Evolutionary conservation across 164 flowering plant genomes (phyloP), one percentile per base, ranked within the genome.

Genomic region (Akebia trifoliata): DNA sequence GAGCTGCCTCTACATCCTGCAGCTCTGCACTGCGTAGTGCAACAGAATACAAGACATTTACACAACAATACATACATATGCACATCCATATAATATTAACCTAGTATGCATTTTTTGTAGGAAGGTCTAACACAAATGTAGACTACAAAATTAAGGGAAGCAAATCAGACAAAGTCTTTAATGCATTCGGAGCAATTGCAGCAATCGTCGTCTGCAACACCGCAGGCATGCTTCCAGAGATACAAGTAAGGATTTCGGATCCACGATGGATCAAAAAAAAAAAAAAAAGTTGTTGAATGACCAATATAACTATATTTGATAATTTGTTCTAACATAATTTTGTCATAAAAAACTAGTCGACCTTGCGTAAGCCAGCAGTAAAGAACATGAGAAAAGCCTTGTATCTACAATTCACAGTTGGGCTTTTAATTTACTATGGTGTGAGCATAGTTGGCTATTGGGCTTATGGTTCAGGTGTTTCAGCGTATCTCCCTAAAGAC

Each of bases 351-450:
- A 35, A 54, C 45, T 73, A 83, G 89, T 73, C 83, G 5, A 83
- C 89, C 1, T 67, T 83, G 4, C 69, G 80, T 1, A 54, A 61
- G 59, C 89, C 89, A 2, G 83, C 65, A 17, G 66, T 77, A 6
- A 64, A 59, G 62, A 83, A 83, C 73, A 80, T 81, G 85, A 76
- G 73, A 67, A 78, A 63, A 45, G 83, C 85, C 44, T 59, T 83
- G 48, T 58, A 34, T 31, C 6, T 67, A 28, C 89, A 83, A 35
- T 83, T 38, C 56, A 69, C 78, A 4, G 56, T 69, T 7, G 89
- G 89, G n/a, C 64, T 83, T 20, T 38, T 66, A 48, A 1, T 74
- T 8, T 77, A 76, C 40, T 81, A 81, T 56, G 83, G 79, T 8
- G 84, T 83, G 44, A 74, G 60, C 61, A 32, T 83, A 2, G 42